Conservation (phyloP, 352 stramenopile species). For the Pythium guiyangense region DNA sequence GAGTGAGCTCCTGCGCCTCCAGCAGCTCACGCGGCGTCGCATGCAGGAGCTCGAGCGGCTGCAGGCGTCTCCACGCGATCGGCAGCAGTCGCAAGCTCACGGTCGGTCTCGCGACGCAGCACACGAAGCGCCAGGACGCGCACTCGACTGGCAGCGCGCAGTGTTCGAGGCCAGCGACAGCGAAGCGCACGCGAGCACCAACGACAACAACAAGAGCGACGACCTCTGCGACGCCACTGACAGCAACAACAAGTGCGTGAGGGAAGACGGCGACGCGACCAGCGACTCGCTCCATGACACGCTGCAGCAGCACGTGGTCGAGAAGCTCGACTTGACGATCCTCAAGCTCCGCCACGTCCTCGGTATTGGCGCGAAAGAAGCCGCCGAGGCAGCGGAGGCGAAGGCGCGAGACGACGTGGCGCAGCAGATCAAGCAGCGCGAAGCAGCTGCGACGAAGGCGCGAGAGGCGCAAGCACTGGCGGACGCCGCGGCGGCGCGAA, state of each 20-base stretch:
- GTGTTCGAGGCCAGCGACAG: conserved; percentile 1
- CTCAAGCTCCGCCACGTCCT: too few relatives aligned
- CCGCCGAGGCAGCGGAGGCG: too few relatives aligned
- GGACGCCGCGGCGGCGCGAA: too few relatives aligned
- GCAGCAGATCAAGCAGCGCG: too few relatives aligned
- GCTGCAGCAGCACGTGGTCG: conserved; percentile 38
- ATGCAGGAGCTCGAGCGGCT: conserved; percentile 4
- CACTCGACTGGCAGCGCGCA: background rate
- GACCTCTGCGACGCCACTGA: background rate
- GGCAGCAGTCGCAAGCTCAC: background rate
- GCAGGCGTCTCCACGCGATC: too few relatives aligned
- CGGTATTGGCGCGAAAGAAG: too few relatives aligned
- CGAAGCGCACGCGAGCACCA: conserved; percentile 10
- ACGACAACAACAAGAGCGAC: conserved; percentile 2
- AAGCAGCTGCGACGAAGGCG: too few relatives aligned
- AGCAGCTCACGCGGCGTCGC: background rate
- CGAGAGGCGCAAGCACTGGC: too few relatives aligned
- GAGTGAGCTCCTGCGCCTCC: background rate
- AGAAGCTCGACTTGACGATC: conserved; percentile 62
- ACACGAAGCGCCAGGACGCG: background rate
- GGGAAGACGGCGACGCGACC: background rate
- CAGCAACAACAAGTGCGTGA: background rate
- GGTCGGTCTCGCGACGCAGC: background rate
- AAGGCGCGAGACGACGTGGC: too few relatives aligned
- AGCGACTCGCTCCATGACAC: conserved; percentile 23